Conservation (phyloP, 106 monocot species). For the Acorus calamus region DNA sequence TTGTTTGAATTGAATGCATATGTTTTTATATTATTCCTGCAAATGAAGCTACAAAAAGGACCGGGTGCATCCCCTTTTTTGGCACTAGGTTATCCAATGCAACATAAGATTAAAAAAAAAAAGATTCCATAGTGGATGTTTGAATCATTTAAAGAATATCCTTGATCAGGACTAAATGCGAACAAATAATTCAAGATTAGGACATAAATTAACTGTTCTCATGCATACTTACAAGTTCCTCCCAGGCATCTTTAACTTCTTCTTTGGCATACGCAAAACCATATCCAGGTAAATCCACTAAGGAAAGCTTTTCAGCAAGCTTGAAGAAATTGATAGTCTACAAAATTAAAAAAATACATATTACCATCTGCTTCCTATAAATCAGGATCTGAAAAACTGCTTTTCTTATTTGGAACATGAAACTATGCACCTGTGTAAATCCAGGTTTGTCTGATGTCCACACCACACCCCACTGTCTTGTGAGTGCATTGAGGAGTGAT, state of each 20-base stretch:
- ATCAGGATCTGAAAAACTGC: neutral
- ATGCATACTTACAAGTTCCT: slow-evolving; percentile 85
- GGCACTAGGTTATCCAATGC: too few species aligned
- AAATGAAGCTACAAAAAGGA: too few species aligned
- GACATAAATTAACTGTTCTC: neutral
- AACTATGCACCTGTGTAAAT: slow-evolving; percentile 70
- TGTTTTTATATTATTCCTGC: too few species aligned
- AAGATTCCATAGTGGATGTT: too few species aligned
- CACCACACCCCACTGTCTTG: slow-evolving; percentile 96
- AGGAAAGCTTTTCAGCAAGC: slow-evolving; percentile 77
- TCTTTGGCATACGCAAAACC: slow-evolving; percentile 99
- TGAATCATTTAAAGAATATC: too few species aligned
- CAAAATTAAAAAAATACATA: slow-evolving; percentile 7
- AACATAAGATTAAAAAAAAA: too few species aligned
- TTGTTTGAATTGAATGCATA: too few species aligned
- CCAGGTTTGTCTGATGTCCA: slow-evolving; percentile 97
- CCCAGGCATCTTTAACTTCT: slow-evolving; percentile 94
- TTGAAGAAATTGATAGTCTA: slow-evolving; percentile 96
- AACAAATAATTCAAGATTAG: neutral
- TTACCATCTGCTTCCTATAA: slow-evolving; percentile 7
- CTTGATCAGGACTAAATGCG: too few species aligned
- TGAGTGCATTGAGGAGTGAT: slow-evolving; percentile 87
- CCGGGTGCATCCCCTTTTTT: too few species aligned
- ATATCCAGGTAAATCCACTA: slow-evolving; percentile 99
- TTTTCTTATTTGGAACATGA: neutral